A percentile compares a stretch with the other conserved stretches of the same genome.
phyloP scores from a whole-genome alignment of 179 eudicot species.

The Dionaea muscipula region DNA sequence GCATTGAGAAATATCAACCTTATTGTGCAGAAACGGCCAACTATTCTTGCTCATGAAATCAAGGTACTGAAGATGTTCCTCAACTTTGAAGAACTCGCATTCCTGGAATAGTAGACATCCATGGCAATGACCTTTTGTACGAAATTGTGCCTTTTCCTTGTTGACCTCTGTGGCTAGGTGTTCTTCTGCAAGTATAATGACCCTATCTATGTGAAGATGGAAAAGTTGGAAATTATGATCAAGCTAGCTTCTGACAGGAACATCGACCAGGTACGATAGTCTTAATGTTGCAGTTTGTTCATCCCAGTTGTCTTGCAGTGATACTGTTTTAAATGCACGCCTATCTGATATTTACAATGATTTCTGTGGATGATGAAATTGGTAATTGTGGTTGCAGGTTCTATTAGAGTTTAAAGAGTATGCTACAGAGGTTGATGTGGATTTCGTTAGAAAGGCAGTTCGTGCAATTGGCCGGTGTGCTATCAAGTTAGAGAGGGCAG shows the following conservation, averaged over 20 bases:
- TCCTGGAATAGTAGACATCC: background rate
- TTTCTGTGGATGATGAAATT: conserved; percentile 4
- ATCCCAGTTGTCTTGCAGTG: conserved; percentile 1
- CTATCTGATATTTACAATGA: background rate
- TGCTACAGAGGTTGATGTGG: conserved; percentile 99
- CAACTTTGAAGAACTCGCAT: background rate
- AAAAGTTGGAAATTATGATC: conserved; percentile 91
- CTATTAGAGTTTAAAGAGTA: conserved; percentile 94
- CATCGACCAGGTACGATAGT: conserved; percentile 60
- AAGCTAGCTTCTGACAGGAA: conserved; percentile 98
- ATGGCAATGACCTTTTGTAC: background rate
- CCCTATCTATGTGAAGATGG: conserved; percentile 98
- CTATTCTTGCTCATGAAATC: conserved; percentile 95
- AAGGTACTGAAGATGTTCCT: conserved; percentile 45
- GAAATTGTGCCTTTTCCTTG: too few species aligned
- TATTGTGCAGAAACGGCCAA: conserved; percentile 92
- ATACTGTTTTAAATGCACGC: background rate
- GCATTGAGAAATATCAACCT: conserved; percentile 91
- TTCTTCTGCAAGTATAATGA: conserved; percentile 98
- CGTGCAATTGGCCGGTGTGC: conserved; percentile 99
- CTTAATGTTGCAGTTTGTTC: background rate
- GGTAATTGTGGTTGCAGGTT: conserved; percentile 38
- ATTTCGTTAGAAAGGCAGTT: conserved; percentile 95
- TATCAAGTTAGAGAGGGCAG: conserved; percentile 96
- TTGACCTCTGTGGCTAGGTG: conserved; percentile 26